Evolutionary conservation across 371 early-diverging fungal species (phyloP).

Genomic region (Mortierella sp.): DNA sequence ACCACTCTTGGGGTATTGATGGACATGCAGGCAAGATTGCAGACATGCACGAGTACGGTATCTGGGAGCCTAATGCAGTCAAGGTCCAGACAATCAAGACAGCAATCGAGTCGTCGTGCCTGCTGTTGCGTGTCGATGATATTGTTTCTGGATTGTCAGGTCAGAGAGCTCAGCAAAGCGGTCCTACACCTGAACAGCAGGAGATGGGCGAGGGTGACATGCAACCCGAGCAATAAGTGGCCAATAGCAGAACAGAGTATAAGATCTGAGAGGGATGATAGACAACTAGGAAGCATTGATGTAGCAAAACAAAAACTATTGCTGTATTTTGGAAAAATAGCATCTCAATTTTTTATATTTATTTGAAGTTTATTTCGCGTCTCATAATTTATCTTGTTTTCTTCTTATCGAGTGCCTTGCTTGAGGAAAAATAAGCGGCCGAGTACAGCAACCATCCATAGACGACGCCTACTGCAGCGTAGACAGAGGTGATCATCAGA

Average conservation of each 20-base stretch:
- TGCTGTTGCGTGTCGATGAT: conserved; percentile 97
- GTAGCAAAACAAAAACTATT: not conserved
- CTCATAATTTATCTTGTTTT: conserved; percentile 32
- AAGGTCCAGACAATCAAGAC: conserved; percentile 99
- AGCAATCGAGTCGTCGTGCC: conserved; percentile 98
- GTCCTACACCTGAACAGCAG: conserved; percentile 47
- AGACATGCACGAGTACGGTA: conserved; percentile 96
- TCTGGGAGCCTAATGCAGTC: conserved; percentile 99
- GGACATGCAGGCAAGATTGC: conserved; percentile 96
- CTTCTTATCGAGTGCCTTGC: conserved; percentile 42
- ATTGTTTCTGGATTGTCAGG: conserved; percentile 94
- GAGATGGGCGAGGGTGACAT: conserved; percentile 57
- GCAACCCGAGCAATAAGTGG: conserved; percentile 50
- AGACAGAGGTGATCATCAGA: conserved; percentile 85
- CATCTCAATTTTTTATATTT: not conserved
- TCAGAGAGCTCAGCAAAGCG: conserved; percentile 53
- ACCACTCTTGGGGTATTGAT: conserved; percentile 95
- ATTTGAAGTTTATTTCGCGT: not conserved
- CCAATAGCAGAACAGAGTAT: not conserved
- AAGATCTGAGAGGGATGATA: not conserved
- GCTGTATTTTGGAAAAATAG: conserved; percentile 1
- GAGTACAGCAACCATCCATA: conserved; percentile 77
- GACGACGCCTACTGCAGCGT: conserved; percentile 82
- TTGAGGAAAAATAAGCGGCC: conserved; percentile 25
- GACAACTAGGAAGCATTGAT: conserved; percentile 6